phyloP scores from a whole-genome alignment of 768 basidiomycete species.

The Mycena vulgaris region DNA sequence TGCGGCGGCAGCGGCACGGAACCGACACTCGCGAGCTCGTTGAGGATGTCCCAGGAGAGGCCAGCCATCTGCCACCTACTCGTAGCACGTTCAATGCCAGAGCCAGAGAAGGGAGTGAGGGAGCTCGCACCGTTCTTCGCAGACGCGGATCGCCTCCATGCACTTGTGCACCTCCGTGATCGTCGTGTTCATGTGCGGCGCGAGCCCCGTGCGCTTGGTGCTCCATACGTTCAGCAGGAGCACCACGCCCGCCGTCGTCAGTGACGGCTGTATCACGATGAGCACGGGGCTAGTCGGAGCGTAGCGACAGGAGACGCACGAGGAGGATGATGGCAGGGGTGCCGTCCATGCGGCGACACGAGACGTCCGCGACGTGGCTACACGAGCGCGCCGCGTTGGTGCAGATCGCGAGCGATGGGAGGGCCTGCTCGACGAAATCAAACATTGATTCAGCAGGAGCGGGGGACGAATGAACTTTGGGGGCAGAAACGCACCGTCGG shows the following conservation, averaged over 20 bases:
- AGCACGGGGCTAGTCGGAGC: too few relatives aligned
- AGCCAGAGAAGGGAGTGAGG: background rate
- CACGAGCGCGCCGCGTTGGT: constrained; percentile 87
- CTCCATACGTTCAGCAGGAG: constrained; percentile 80
- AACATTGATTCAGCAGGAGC: background rate
- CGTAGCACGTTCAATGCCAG: background rate
- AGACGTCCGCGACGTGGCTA: constrained; percentile 76
- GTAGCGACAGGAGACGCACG: constrained; percentile 44
- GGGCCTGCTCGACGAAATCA: constrained; percentile 35
- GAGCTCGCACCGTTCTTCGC: constrained; percentile 54
- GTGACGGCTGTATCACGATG: constrained; percentile 52
- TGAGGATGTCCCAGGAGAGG: constrained; percentile 49
- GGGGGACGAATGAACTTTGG: too few relatives aligned
- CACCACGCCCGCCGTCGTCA: constrained; percentile 63
- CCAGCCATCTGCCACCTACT: constrained; percentile 61
- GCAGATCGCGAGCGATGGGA: constrained; percentile 85
- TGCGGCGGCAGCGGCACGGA: background rate
- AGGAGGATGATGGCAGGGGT: constrained; percentile 48
- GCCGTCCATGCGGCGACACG: constrained; percentile 50
- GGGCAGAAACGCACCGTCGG: constrained; percentile 35
- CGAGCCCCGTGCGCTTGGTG: constrained; percentile 64
- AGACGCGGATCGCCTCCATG: constrained; percentile 62
- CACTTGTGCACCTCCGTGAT: constrained; percentile 74
- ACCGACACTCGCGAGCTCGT: constrained; percentile 20
- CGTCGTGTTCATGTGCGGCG: constrained; percentile 64